Conservation (phyloP, 805 yeast species). For the Ascoidea tarda region DNA sequence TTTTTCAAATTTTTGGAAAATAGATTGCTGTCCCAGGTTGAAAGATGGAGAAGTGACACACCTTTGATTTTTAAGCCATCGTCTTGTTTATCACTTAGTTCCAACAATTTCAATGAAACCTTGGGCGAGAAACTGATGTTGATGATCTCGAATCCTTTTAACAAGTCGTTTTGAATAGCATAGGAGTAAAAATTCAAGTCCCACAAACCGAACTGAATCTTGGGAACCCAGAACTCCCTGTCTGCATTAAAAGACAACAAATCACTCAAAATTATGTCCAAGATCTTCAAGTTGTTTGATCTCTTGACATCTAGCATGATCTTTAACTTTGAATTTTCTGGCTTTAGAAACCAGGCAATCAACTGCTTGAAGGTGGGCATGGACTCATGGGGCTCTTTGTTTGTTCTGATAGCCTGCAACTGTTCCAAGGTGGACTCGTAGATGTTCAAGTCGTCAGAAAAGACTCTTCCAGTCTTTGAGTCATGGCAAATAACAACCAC, state of each 20-base stretch:
- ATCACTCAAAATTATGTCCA: conserved; percentile 14
- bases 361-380: conserved; percentile 19
- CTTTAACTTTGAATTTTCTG: conserved; percentile 52
- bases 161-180: conserved; percentile 9
- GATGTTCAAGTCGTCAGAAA: conserved; percentile 17
- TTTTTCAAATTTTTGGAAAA: conserved; percentile 1
- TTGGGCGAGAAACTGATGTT: conserved; percentile 18
- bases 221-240: conserved; percentile 18
- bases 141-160: conserved; percentile 15
- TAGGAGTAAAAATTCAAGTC: conserved; percentile 15
- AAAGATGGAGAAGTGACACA: conserved; percentile 13
- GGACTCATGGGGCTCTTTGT: conserved; percentile 18
- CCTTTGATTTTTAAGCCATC: conserved; percentile 9
- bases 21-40: conserved; percentile 10
- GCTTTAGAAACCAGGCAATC: conserved; percentile 18
- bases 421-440: conserved; percentile 15
- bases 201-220: conserved; percentile 25
- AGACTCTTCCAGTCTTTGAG: conserved; percentile 17
- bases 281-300: conserved; percentile 32
- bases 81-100: conserved; percentile 10
- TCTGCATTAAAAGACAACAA: conserved; percentile 9
- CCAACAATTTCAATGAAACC: conserved; percentile 13
- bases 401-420: conserved; percentile 16
- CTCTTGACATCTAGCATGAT: conserved; percentile 51
- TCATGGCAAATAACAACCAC: conserved; percentile 23